Conservation (phyloP, 2,329 filamentous ascomycete species). For the Delphinella strobiligena region DNA sequence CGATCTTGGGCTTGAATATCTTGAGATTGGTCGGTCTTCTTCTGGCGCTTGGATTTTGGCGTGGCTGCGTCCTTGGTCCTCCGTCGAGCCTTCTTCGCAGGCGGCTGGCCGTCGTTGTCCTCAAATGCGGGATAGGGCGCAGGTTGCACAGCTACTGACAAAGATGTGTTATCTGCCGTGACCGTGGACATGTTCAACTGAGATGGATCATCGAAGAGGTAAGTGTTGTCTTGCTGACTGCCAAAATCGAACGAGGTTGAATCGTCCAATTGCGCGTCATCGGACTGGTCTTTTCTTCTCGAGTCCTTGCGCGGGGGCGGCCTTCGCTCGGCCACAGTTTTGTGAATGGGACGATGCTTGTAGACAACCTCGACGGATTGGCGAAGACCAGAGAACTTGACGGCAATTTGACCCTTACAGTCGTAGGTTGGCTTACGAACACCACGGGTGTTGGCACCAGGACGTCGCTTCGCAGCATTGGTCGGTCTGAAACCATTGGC, state of each 20-base stretch:
- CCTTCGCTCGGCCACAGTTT: constrained; percentile 33
- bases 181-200: background rate
- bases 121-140: background rate
- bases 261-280: background rate
- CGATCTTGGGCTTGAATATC: constrained; percentile 4
- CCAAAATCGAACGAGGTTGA: background rate
- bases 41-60: constrained; percentile 3
- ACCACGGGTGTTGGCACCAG: constrained; percentile 6
- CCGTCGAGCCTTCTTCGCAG: background rate
- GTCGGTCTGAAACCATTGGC: constrained; percentile 26
- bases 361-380: constrained; percentile 34
- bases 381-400: constrained; percentile 34
- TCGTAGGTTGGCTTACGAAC: constrained; percentile 34
- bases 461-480: constrained; percentile 12
- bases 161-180: background rate
- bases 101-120: background rate
- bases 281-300: background rate
- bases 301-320: constrained; percentile 21
- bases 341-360: constrained; percentile 33
- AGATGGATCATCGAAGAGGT: background rate
- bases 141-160: background rate
- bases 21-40: background rate
- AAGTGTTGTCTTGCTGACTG: background rate
- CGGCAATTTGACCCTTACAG: constrained; percentile 34
- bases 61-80: constrained; percentile 6